A percentile compares a stretch with the other conserved stretches of the same genome.
phyloP scores from a whole-genome alignment of 257 asterid genomes.

The Paraleonurus japonicus region DNA sequence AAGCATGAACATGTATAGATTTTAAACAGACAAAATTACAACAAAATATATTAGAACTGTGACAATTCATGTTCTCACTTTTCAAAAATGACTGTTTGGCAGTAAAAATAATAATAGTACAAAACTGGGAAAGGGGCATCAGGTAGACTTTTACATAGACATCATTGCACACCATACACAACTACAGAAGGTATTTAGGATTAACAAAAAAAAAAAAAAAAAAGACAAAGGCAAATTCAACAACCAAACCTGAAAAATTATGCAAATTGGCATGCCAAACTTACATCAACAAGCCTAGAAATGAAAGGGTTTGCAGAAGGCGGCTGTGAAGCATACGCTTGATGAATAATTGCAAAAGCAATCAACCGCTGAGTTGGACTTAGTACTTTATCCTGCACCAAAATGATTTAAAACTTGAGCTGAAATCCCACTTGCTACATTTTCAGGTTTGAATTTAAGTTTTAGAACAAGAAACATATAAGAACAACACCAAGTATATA shows the following conservation, averaged over 20 bases:
- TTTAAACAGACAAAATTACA: not conserved
- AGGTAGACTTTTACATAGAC: conserved; percentile 2
- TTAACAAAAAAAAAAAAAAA: not conserved
- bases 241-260: conserved; percentile 10
- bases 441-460: not conserved
- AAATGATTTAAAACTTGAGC: conserved; percentile 7
- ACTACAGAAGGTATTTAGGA: conserved; percentile 6
- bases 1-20: not conserved
- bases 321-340: conserved; percentile 67
- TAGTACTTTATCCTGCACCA: conserved; percentile 66
- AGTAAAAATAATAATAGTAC: not conserved
- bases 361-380: conserved; percentile 69
- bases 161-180: conserved; percentile 12
- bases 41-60: not conserved
- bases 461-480: not conserved
- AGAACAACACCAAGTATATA: not conserved
- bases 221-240: not conserved
- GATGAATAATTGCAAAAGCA: conserved; percentile 69
- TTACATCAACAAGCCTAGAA: conserved; percentile 73
- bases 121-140: not conserved
- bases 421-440: not conserved
- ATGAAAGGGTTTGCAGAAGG: conserved; percentile 78
- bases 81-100: not conserved
- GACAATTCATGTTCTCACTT: not conserved
- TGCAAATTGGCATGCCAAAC: conserved; percentile 26